phyloP scores from a whole-genome alignment of 2,329 filamentous ascomycete species.

The Phialophora tarda region DNA sequence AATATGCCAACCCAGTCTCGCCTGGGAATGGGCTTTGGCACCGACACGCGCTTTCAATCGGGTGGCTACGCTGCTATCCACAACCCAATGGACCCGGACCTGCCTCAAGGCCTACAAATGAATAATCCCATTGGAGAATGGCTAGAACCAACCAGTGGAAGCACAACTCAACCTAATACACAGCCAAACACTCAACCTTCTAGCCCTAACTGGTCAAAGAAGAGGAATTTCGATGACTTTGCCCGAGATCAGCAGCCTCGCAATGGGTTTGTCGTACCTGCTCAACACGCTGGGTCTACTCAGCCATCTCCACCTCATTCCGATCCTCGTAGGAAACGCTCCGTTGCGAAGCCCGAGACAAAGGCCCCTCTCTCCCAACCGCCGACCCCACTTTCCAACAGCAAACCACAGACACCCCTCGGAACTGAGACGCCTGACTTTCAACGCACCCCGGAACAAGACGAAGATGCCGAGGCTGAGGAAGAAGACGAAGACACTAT shows the following conservation, averaged over 20 bases:
- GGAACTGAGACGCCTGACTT: slow-evolving; percentile 17
- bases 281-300: slow-evolving; percentile 13
- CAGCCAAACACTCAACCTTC: slow-evolving; percentile 40
- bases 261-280: slow-evolving; percentile 28
- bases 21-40: slow-evolving; percentile 34
- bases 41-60: slow-evolving; percentile 37
- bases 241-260: slow-evolving; percentile 28
- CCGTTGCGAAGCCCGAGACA: slow-evolving; percentile 30
- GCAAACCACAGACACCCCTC: slow-evolving; percentile 31
- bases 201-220: slow-evolving; percentile 37
- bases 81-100: slow-evolving; percentile 34
- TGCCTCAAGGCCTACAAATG: slow-evolving; percentile 31
- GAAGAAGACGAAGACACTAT: slow-evolving; percentile 25
- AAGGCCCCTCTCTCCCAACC: slow-evolving; percentile 25
- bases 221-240: slow-evolving; percentile 38
- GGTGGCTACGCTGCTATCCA: slow-evolving; percentile 37
- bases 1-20: slow-evolving; percentile 23
- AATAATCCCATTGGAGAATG: slow-evolving; percentile 27
- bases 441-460: slow-evolving; percentile 16
- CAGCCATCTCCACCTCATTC: slow-evolving; percentile 23
- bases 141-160: slow-evolving; percentile 32
- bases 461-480: slow-evolving; percentile 35
- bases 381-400: slow-evolving; percentile 31
- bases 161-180: slow-evolving; percentile 35
- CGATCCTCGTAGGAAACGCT: slow-evolving; percentile 24